Conservation (phyloP, 1,284 basidiomycete species). For the Golubevia pallescens region DNA sequence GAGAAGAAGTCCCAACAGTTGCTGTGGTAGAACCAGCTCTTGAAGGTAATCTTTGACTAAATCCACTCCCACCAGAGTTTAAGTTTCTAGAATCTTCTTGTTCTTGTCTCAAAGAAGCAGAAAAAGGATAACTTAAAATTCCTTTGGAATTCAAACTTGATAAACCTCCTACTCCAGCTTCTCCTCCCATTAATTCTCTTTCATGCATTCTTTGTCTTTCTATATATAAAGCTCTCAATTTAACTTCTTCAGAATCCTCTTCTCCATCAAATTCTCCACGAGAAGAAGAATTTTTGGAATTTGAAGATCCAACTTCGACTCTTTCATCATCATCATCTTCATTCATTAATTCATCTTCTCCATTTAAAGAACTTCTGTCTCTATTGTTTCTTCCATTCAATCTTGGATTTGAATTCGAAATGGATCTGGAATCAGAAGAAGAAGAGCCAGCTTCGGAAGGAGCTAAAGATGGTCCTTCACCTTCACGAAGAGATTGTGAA, state of each 20-base stretch:
- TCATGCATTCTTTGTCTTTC: constrained; percentile 54
- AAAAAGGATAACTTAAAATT: too few species aligned
- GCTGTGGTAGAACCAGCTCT: not conserved
- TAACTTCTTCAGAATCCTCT: constrained; percentile 29
- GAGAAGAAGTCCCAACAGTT: not conserved
- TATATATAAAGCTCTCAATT: constrained; percentile 33
- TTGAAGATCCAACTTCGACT: not conserved
- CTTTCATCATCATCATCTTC: not conserved
- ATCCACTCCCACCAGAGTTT: not conserved
- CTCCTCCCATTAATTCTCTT: constrained; percentile 42
- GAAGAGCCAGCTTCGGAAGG: not conserved
- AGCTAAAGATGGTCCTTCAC: not conserved
- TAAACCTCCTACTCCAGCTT: constrained; percentile 45
- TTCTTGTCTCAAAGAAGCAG: too few species aligned
- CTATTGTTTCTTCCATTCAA: too few species aligned
- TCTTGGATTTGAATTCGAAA: not conserved
- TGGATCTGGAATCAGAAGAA: not conserved
- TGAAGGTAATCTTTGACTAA: not conserved
- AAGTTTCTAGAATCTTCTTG: too few species aligned
- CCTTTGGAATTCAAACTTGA: constrained; percentile 4
- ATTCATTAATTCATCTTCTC: not conserved
- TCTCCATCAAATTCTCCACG: constrained; percentile 12
- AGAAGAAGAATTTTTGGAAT: not conserved
- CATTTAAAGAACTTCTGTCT: not conserved
- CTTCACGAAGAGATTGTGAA: not conserved